These are phyloP conservation scores for Solanum rostratum DNA, from an alignment of 257 asterid species.

Conservation along the genomic window DNA sequence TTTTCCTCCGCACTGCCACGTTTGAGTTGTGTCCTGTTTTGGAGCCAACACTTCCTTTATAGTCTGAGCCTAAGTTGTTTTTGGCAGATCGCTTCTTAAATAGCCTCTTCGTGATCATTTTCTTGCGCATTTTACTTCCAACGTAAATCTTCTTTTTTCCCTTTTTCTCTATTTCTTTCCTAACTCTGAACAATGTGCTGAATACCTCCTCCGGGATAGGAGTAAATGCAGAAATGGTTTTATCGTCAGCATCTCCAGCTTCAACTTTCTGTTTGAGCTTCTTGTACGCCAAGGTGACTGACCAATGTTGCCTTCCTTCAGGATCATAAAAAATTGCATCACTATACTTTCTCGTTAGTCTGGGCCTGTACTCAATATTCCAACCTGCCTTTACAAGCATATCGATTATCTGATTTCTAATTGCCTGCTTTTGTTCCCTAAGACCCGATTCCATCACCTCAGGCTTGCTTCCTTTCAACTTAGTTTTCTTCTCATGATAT, in stretches of 20 bases:
- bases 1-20: constrained; percentile 3
- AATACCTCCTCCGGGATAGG: constrained; percentile 61
- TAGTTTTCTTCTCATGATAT: constrained; percentile 2
- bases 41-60: constrained; percentile 3
- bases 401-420: constrained; percentile 57
- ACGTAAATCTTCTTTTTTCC: constrained; percentile 15
- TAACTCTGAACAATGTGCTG: constrained; percentile 38
- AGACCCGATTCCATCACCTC: constrained; percentile 34
- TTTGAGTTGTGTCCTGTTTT: not conserved
- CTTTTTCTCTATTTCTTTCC: constrained; percentile 29
- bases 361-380: constrained; percentile 63
- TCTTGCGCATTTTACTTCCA: constrained; percentile 19
- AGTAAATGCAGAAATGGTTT: constrained; percentile 41
- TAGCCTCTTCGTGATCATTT: constrained; percentile 17
- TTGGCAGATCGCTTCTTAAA: constrained; percentile 16
- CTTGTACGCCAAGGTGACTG: constrained; percentile 74
- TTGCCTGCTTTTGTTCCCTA: constrained; percentile 49
- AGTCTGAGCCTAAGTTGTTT: not conserved
- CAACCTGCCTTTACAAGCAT: constrained; percentile 74
- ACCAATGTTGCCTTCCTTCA: constrained; percentile 60
- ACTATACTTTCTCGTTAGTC: constrained; percentile 40
- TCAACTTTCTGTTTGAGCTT: constrained; percentile 57
- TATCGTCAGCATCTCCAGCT: constrained; percentile 41
- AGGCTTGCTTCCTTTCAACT: not conserved
- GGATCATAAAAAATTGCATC: constrained; percentile 85